These are phyloP conservation scores for Detonula confervacea DNA, from an alignment of 352 stramenopile genomes.

Conservation along the genomic window DNA sequence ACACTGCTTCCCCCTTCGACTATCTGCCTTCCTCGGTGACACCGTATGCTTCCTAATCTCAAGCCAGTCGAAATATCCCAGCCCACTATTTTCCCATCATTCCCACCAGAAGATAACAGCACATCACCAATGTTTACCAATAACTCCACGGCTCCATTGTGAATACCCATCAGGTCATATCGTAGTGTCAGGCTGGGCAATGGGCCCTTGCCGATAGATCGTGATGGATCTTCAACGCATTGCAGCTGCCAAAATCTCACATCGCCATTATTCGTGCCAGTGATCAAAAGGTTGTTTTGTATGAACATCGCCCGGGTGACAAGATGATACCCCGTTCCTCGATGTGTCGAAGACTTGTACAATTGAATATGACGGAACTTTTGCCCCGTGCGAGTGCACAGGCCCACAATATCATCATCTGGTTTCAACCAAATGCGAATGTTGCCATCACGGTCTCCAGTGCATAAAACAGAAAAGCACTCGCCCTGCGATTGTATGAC, in stretches of 20 bases:
- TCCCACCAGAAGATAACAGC: constrained; percentile 46
- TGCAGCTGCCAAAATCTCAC: constrained; percentile 42
- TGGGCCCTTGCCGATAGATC: constrained; percentile 3
- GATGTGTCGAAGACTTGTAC: constrained; percentile 31
- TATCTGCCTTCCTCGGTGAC: constrained; percentile 31
- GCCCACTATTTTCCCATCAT: constrained; percentile 41
- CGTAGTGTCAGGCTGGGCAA: constrained; percentile 30
- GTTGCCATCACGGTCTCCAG: constrained; percentile 38
- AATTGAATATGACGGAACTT: constrained; percentile 30
- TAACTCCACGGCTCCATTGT: constrained; percentile 41
- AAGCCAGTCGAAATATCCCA: constrained; percentile 43
- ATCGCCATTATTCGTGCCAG: constrained; percentile 41
- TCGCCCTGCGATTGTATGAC: constrained; percentile 21
- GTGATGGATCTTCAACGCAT: background rate
- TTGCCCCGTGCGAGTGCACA: background rate
- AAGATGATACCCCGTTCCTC: constrained; percentile 25
- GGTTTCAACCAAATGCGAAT: constrained; percentile 40
- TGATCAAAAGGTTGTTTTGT: constrained; percentile 40
- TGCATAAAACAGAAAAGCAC: constrained; percentile 35
- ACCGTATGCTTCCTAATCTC: constrained; percentile 31
- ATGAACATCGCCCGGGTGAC: constrained; percentile 47
- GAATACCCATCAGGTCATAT: constrained; percentile 34
- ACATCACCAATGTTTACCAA: constrained; percentile 37
- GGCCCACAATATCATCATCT: constrained; percentile 8
- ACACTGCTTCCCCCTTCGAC: background rate